Percentiles rank a stretch among this genome's conserved stretches.
Evolutionary conservation across 2,329 filamentous ascomycete species (phyloP).

Genomic region (Lachnellula hyalina): DNA sequence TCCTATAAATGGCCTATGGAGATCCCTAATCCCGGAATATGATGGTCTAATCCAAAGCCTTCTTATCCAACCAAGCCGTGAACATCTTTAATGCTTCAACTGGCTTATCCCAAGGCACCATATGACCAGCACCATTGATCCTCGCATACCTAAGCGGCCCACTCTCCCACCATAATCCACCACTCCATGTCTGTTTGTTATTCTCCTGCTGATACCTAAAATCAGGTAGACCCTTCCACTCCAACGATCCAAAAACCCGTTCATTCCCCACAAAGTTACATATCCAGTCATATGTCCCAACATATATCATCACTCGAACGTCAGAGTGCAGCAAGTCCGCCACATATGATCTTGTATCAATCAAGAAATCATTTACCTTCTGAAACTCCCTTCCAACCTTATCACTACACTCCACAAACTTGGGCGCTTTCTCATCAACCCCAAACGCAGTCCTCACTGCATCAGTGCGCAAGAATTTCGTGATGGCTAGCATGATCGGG

Average conservation of each 20-base stretch:
- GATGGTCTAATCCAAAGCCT: conserved; percentile 2
- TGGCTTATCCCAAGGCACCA: conserved; percentile 23
- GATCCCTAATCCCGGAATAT: too few relatives aligned
- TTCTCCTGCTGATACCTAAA: conserved; percentile 21
- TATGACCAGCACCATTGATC: conserved; percentile 20
- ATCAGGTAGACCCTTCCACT: conserved; percentile 17
- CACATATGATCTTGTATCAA: conserved; percentile 16
- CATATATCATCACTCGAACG: conserved; percentile 21
- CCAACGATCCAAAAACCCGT: conserved; percentile 16
- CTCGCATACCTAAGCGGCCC: conserved; percentile 18
- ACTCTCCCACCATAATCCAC: conserved; percentile 20
- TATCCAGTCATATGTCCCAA: conserved; percentile 23
- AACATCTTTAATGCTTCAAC: conserved; percentile 18
- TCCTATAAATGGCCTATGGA: too few relatives aligned
- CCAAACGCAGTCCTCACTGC: conserved; percentile 16
- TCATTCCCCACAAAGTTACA: conserved; percentile 24
- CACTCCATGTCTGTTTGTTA: conserved; percentile 17
- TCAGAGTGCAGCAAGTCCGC: conserved; percentile 16
- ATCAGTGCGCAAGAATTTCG: conserved; percentile 16
- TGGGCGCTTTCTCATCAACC: conserved; percentile 11
- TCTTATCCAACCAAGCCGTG: conserved; percentile 17
- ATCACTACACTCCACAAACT: conserved; percentile 17
- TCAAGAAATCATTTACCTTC: conserved; percentile 17
- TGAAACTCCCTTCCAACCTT: conserved; percentile 17
- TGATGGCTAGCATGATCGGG: conserved; percentile 21